Evolutionary conservation across 2,329 filamentous ascomycete genomes (phyloP), one percentile per base, ranked within the genome.

Genomic region (Myotisia sp.): DNA sequence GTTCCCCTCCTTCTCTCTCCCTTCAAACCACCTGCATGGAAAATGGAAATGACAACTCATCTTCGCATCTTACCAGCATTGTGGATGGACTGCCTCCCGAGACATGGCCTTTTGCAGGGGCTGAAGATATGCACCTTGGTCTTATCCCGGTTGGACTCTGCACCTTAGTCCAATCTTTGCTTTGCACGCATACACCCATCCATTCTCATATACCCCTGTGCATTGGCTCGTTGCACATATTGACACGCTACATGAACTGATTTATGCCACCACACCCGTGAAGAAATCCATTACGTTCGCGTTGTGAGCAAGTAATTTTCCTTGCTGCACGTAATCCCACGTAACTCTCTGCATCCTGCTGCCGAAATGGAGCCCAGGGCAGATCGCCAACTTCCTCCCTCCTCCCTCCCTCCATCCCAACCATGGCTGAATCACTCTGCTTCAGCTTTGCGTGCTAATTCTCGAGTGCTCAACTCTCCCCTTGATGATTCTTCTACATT

Each of bases 351-450:
- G n/a, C n/a, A n/a, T 29, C 18, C 33, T 13, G 23, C 33, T 36
- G 33, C 36, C 37, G 36, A 40, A 35, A 60, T 60, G 57, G 52
- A 57, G 42, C 40, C 45, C 43, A 46, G 46, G 24, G 46, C 53
- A 34, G 47, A 54, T 41, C 44, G 34, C 29, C 44, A 45, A 41
- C 44, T 46, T 38, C 42, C 50, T 33, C 50, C 45, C 13, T 49
- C 53, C 19, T 51, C 53, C 21, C 16, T 26, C 19, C 44, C 53
- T 12, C 37, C 48, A 29, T 49, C 47, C 36, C 52, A 51, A 39
- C 44, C 44, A 43, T 52, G 54, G 51, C 40, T 50, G 33, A 54
- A 49, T 37, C 37, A 43, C 14, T 47, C 46, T 33, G 38, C 49
- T 21, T 43, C 47, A 36, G 42, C 52, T 36, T 43, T 47, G 32